Conservation (phyloP, 2,329 filamentous ascomycete genomes). For the Mycosphaerella sp. region DNA sequence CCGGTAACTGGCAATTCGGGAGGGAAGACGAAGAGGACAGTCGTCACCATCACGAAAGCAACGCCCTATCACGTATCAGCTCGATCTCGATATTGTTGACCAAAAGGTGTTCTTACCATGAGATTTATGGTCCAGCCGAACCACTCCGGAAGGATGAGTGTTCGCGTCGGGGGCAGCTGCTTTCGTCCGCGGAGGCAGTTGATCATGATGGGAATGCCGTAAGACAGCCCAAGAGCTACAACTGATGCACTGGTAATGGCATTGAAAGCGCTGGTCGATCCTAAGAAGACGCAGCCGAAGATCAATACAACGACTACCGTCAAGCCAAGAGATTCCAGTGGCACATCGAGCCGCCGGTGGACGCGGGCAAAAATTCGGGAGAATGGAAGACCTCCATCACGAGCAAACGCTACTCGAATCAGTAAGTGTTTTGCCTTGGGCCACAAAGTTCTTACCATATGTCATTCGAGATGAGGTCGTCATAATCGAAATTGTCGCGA, state of each 20-base stretch:
- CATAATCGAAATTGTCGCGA: slow-evolving; percentile 35
- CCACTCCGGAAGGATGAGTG: slow-evolving; percentile 51
- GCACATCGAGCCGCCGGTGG: slow-evolving; percentile 33
- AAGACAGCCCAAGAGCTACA: slow-evolving; percentile 64
- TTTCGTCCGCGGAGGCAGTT: slow-evolving; percentile 61
- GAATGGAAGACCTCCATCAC: slow-evolving; percentile 34
- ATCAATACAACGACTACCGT: slow-evolving; percentile 32
- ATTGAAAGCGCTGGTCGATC: slow-evolving; percentile 36
- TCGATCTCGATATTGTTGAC: neutral
- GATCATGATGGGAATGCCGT: slow-evolving; percentile 66
- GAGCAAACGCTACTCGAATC: slow-evolving; percentile 30
- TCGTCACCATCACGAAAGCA: slow-evolving; percentile 62
- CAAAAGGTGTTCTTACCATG: slow-evolving; percentile 23
- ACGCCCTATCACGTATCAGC: slow-evolving; percentile 43
- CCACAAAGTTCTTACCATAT: slow-evolving; percentile 15
- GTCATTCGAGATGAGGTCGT: slow-evolving; percentile 36
- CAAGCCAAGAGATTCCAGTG: slow-evolving; percentile 32
- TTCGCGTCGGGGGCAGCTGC: slow-evolving; percentile 52
- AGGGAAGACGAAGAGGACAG: slow-evolving; percentile 69
- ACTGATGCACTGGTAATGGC: slow-evolving; percentile 49
- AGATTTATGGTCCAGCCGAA: slow-evolving; percentile 57
- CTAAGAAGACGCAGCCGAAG: slow-evolving; percentile 36
- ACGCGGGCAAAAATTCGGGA: slow-evolving; percentile 34
- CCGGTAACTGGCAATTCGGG: slow-evolving; percentile 58
- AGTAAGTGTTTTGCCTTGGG: neutral